Conservation (phyloP, 805 yeast species). For the Nakazawaea populi region DNA sequence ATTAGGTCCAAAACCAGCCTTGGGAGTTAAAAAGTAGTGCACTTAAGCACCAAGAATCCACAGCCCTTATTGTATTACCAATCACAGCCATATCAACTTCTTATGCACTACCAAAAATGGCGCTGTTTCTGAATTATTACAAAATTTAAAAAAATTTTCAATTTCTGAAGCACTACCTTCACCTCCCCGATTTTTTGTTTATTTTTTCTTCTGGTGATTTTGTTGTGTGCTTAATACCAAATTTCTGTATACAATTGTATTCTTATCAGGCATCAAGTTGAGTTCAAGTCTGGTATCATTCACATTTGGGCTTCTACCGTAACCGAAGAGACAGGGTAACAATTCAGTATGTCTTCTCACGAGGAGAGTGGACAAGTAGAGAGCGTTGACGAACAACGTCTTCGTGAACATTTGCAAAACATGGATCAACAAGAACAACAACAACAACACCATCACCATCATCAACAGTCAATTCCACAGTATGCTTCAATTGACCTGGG, state of each 20-base stretch:
- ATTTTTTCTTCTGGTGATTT: conserved; percentile 1
- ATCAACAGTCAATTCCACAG: conserved; percentile 2
- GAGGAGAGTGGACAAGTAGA: conserved; percentile 1
- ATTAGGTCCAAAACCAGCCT: not conserved
- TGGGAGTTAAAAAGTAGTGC: not conserved
- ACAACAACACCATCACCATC: conserved; percentile 1
- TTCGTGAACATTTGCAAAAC: conserved; percentile 9
- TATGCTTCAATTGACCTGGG: conserved; percentile 3
- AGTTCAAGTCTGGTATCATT: not conserved
- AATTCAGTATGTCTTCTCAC: not conserved
- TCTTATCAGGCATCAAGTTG: not conserved
- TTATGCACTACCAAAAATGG: not conserved
- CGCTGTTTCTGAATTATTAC: no score
- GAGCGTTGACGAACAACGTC: conserved; percentile 9
- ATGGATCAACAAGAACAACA: conserved; percentile 6
- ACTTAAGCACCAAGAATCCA: not conserved
- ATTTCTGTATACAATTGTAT: conserved; percentile 1
- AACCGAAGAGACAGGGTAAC: not conserved
- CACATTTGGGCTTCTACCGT: no score
- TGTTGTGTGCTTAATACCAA: conserved; percentile 9
- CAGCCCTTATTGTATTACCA: not conserved
- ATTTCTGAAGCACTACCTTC: conserved; percentile 3
- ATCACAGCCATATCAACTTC: not conserved
- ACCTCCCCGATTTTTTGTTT: not conserved
- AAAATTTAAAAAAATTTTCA: not conserved